Evolutionary conservation across 2,329 filamentous ascomycete species (phyloP).

Genomic region (Talaromyces sp.): DNA sequence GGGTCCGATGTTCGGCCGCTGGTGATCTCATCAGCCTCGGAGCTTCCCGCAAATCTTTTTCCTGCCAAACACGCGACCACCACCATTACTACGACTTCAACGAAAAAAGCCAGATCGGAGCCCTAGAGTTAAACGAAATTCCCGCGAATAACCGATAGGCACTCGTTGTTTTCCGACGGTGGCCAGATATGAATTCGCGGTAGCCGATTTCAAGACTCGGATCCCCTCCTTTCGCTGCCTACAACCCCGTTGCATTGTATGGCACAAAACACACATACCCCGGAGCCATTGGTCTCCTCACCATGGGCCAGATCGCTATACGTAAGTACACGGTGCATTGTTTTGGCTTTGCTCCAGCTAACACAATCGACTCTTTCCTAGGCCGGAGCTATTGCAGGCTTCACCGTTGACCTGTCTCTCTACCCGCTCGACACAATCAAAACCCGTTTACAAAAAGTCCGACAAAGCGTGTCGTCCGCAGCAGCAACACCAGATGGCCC

Average conservation of each 20-base stretch:
- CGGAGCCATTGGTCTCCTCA: slow-evolving; percentile 32
- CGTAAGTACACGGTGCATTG: not conserved
- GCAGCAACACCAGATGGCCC: slow-evolving; percentile 14
- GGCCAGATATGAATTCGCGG: slow-evolving; percentile 7
- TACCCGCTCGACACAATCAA: slow-evolving; percentile 98
- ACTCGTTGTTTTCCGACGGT: not conserved
- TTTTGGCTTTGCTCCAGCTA: not conserved
- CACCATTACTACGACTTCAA: not conserved
- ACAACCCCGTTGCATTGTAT: slow-evolving; percentile 11
- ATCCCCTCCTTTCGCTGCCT: not conserved
- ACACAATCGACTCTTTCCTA: slow-evolving; percentile 23
- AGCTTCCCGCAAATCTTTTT: not conserved
- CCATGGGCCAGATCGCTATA: slow-evolving; percentile 36
- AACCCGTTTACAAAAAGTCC: slow-evolving; percentile 72
- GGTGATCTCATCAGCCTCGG: not conserved
- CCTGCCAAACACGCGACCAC: not conserved
- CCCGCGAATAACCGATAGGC: not conserved
- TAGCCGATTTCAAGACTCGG: not conserved
- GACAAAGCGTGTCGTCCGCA: slow-evolving; percentile 47
- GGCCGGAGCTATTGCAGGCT: slow-evolving; percentile 87
- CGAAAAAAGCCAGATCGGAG: not conserved
- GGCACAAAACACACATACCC: slow-evolving; percentile 22
- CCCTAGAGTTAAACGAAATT: not conserved
- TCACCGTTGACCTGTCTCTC: slow-evolving; percentile 92
- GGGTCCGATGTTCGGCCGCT: not conserved